These are phyloP conservation scores for Talaromyces islandicus DNA, from an alignment of 2,329 filamentous ascomycete genomes.

Conservation along the genomic window DNA sequence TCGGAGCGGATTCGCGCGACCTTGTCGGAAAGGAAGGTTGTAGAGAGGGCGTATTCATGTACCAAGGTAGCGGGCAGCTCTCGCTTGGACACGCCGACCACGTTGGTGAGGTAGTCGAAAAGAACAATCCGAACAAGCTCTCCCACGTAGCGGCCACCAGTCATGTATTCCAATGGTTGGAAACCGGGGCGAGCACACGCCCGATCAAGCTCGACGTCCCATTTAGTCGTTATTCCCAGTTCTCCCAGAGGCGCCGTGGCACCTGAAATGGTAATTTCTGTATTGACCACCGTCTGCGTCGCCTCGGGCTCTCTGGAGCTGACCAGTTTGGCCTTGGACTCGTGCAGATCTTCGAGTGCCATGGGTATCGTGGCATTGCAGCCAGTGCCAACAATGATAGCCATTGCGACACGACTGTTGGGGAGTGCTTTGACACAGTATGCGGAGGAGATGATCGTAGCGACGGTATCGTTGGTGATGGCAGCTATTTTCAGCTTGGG, in stretches of 20 bases:
- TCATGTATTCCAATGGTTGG: slow-evolving; percentile 81
- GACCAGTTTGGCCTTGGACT: slow-evolving; percentile 53
- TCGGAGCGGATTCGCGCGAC: slow-evolving; percentile 50
- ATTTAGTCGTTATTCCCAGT: slow-evolving; percentile 56
- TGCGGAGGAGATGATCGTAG: slow-evolving; percentile 70
- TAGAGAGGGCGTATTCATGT: slow-evolving; percentile 59
- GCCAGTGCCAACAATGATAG: slow-evolving; percentile 74
- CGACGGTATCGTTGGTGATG: slow-evolving; percentile 76
- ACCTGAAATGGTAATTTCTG: slow-evolving; percentile 77
- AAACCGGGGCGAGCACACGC: slow-evolving; percentile 67
- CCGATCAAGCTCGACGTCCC: slow-evolving; percentile 63
- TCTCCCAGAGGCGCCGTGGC: slow-evolving; percentile 62
- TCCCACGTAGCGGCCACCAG: slow-evolving; percentile 69
- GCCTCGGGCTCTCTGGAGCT: slow-evolving; percentile 45
- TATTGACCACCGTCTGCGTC: slow-evolving; percentile 70
- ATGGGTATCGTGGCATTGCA: slow-evolving; percentile 76
- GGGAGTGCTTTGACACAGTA: slow-evolving; percentile 60
- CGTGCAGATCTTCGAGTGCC: slow-evolving; percentile 55
- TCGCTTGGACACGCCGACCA: slow-evolving; percentile 33
- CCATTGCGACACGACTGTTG: slow-evolving; percentile 66
- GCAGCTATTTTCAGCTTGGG: slow-evolving; percentile 66
- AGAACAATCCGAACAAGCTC: slow-evolving; percentile 69
- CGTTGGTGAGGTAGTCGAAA: slow-evolving; percentile 54
- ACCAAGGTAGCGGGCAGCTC: slow-evolving; percentile 51
- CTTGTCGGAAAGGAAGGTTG: slow-evolving; percentile 66